phyloP scores from a whole-genome alignment of 345 rosid genomes.

The Murraya paniculata region DNA sequence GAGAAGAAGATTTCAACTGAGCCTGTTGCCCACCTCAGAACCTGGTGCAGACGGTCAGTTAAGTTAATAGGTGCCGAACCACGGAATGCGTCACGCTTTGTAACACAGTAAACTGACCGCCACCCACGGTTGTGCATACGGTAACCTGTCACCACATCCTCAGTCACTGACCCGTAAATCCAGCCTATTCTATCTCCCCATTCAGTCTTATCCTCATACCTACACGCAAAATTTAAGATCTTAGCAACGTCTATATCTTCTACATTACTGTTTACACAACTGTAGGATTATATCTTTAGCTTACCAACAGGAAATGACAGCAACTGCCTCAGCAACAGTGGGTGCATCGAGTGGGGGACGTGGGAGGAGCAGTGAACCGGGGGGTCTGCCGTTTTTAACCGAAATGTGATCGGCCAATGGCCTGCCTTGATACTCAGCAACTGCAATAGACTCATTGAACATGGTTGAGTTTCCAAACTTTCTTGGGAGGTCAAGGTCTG shows the following conservation, averaged over 20 bases:
- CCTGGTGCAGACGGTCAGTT: conserved; percentile 91
- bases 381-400: conserved; percentile 93
- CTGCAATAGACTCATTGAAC: conserved; percentile 71
- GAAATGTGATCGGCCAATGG: conserved; percentile 91
- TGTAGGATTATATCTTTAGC: not conserved
- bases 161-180: conserved; percentile 83
- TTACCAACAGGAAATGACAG: conserved; percentile 96
- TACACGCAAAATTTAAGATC: conserved; percentile 2
- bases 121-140: conserved; percentile 99
- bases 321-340: conserved; percentile 95
- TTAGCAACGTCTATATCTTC: not conserved
- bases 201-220: conserved; percentile 86
- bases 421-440: conserved; percentile 88
- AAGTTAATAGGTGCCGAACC: conserved; percentile 93
- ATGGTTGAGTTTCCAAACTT: conserved; percentile 73
- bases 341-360: conserved; percentile 91
- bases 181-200: conserved; percentile 91
- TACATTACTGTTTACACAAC: too few relatives aligned
- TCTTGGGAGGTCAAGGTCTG: conserved; percentile 66
- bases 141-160: conserved; percentile 90
- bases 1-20: conserved; percentile 93
- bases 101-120: conserved; percentile 85
- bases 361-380: conserved; percentile 72
- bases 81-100: conserved; percentile 87
- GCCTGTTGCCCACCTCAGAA: conserved; percentile 94